Percentiles rank a stretch among this genome's conserved stretches.
Evolutionary conservation across 1,284 basidiomycete species (phyloP).

Genomic region (Ustilago esculenta): DNA sequence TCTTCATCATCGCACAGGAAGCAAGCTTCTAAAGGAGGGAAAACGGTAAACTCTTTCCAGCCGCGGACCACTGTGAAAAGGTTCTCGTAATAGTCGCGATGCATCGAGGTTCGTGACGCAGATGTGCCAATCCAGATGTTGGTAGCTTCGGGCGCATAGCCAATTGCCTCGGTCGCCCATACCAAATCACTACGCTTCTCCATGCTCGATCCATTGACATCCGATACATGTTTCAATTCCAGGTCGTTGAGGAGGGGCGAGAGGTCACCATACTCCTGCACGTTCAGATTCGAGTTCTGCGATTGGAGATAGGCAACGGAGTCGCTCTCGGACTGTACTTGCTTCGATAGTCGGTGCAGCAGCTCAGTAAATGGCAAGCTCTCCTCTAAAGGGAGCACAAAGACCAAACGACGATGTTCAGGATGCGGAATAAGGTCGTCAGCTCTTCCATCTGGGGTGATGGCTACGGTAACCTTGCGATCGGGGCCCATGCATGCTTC

Average conservation of each 20-base stretch:
- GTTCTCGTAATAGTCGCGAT: constrained; percentile 62
- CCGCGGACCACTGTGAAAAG: constrained; percentile 58
- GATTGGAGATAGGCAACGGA: constrained; percentile 57
- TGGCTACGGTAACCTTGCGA: constrained; percentile 43
- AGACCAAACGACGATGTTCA: constrained; percentile 24
- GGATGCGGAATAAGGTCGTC: constrained; percentile 49
- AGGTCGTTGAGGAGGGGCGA: constrained; percentile 50
- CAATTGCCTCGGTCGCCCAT: constrained; percentile 57
- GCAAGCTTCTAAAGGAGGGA: constrained; percentile 48
- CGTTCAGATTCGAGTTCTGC: constrained; percentile 58
- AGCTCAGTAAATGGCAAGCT: constrained; percentile 41
- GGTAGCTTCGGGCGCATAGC: constrained; percentile 51
- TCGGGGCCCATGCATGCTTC: constrained; percentile 37
- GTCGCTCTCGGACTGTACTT: constrained; percentile 10
- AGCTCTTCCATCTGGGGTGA: constrained; percentile 59
- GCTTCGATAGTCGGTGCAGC: constrained; percentile 20
- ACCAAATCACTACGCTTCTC: constrained; percentile 16
- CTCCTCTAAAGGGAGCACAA: constrained; percentile 54
- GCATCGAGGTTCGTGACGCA: constrained; percentile 41
- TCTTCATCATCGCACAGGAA: constrained; percentile 55
- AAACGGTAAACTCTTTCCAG: constrained; percentile 59
- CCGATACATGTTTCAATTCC: not conserved
- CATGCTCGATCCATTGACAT: not conserved
- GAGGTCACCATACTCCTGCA: constrained; percentile 49
- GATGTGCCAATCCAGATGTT: constrained; percentile 62